These are phyloP conservation scores for Protea cynaroides DNA, from an alignment of 164 flowering plant species.

Conservation along the genomic window DNA sequence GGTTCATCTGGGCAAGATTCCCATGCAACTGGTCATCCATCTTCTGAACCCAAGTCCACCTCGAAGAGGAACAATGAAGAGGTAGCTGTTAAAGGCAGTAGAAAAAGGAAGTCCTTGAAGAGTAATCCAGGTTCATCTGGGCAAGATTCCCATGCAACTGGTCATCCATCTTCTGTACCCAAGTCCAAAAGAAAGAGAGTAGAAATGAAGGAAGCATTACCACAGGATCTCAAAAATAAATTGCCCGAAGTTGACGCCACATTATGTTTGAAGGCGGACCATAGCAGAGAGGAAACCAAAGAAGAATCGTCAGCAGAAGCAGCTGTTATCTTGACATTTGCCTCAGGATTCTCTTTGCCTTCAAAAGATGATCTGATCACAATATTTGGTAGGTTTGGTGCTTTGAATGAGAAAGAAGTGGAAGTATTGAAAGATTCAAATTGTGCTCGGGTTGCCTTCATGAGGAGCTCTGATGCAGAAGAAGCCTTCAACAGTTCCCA, in stretches of 20 bases:
- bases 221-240: conserved; percentile 11
- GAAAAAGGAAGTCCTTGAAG: conserved; percentile 7
- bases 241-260: conserved; percentile 6
- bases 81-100: conserved; percentile 10
- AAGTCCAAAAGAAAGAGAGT: conserved; percentile 17
- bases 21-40: background rate
- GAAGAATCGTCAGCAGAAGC: conserved; percentile 10
- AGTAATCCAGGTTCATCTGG: background rate
- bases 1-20: background rate
- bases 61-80: conserved; percentile 13
- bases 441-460: conserved; percentile 36
- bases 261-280: conserved; percentile 3
- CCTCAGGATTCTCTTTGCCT: conserved; percentile 38
- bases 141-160: background rate
- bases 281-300: conserved; percentile 5
- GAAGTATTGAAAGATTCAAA: conserved; percentile 26
- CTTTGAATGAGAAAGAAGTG: conserved; percentile 39
- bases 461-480: conserved; percentile 38
- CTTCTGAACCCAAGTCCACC: conserved; percentile 13
- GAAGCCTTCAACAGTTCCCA: conserved; percentile 42
- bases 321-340: conserved; percentile 45
- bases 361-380: conserved; percentile 31
- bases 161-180: background rate
- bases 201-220: conserved; percentile 22
- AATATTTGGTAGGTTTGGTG: conserved; percentile 42